Evolutionary conservation across 345 rosid genomes (phyloP).

Genomic region (Gossypium anomalum): DNA sequence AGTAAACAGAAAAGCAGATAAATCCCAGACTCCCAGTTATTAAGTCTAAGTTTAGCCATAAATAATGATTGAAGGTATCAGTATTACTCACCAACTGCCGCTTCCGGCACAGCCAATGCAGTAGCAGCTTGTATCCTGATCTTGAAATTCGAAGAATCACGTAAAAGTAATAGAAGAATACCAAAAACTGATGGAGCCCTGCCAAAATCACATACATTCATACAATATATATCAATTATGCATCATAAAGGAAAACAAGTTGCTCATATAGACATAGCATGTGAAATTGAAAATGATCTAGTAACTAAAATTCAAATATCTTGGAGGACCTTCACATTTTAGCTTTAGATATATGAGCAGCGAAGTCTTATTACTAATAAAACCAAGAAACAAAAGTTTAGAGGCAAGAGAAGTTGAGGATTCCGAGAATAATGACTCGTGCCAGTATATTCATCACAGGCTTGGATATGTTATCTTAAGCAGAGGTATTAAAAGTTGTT

Average conservation of each 20-base stretch:
- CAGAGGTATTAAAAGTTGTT: too few species aligned
- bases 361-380: background rate
- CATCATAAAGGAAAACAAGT: background rate
- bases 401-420: background rate
- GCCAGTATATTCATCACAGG: background rate
- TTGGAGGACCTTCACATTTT: background rate
- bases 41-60: background rate
- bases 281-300: background rate
- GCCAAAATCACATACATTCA: conserved; percentile 19
- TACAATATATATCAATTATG: background rate
- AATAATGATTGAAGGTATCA: background rate
- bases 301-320: background rate
- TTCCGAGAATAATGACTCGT: background rate
- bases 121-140: conserved; percentile 97
- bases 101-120: conserved; percentile 82
- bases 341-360: background rate
- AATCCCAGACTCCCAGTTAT: background rate
- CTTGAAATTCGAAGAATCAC: conserved; percentile 90
- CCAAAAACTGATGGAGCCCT: conserved; percentile 95
- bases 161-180: conserved; percentile 65
- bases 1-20: background rate
- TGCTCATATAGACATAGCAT: background rate
- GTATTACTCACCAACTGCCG: conserved; percentile 50
- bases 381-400: background rate
- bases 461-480: too few species aligned